Conservation (phyloP, 352 stramenopile species). For the Peronospora destructor region DNA sequence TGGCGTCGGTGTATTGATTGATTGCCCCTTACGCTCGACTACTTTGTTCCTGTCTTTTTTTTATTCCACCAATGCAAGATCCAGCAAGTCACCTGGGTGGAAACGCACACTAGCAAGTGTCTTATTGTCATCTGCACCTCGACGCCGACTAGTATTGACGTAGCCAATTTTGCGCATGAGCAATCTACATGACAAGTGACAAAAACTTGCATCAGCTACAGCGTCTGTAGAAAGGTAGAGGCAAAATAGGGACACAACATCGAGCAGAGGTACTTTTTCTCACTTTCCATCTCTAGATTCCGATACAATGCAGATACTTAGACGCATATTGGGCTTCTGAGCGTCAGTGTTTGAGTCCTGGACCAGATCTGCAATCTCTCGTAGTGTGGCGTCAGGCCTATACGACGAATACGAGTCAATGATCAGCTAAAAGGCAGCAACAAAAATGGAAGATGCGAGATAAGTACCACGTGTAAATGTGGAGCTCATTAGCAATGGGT, state of each 20-base stretch:
- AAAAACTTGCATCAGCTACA: constrained; percentile 1
- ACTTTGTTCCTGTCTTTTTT: constrained; percentile 1
- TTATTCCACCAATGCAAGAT: constrained; percentile 55
- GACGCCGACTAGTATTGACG: constrained; percentile 46
- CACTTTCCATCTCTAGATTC: constrained; percentile 48
- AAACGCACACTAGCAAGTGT: constrained; percentile 57
- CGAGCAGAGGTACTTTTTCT: neutral
- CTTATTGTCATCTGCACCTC: constrained; percentile 53
- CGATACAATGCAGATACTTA: constrained; percentile 57
- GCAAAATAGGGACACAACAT: neutral
- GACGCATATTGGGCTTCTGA: constrained; percentile 41
- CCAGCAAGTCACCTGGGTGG: constrained; percentile 54
- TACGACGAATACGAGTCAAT: constrained; percentile 1
- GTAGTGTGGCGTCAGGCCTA: constrained; percentile 62
- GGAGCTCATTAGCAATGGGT: constrained; percentile 50
- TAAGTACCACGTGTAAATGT: constrained; percentile 69
- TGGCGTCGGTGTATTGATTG: constrained; percentile 1
- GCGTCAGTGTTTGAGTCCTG: constrained; percentile 56
- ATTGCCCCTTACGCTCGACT: too few relatives aligned
- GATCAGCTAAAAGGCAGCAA: neutral
- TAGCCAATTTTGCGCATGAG: constrained; percentile 56
- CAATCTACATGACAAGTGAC: constrained; percentile 23
- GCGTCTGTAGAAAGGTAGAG: neutral
- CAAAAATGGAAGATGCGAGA: neutral
- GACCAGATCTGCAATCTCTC: constrained; percentile 64